Evolutionary conservation across 2,329 filamentous ascomycete genomes (phyloP), one percentile per base, ranked within the genome.

Genomic region (Pseudocercospora pini-densiflorae): DNA sequence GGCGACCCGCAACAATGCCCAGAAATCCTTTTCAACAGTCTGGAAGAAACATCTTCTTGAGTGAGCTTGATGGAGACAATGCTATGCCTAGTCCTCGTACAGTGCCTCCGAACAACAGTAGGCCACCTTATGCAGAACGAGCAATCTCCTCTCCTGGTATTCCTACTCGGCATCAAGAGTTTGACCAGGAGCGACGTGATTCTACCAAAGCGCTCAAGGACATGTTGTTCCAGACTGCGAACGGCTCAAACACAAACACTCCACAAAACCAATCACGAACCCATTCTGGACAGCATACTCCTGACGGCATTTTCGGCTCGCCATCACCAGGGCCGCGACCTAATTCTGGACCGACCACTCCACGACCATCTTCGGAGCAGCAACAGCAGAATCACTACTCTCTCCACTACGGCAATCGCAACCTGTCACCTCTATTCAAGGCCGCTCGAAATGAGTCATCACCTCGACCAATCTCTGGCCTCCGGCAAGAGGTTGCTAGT

Each of bases 31-130:
- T 72, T 54, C 69, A 67, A 53, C 68, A 71, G 23, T 58, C 82
- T 2, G 78, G 84, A 31, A 83, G 84, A 60, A 86, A 85, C 24
- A 85, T 92, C 31, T 91, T 93, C 66, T 78, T 88, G 7, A 85
- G 89, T 68, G 92, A 96, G 75, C 81, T 93, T 54, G 88, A 92
- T 69, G 85, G 86, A 24, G 85, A 83, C 19, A 65, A 61, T 40
- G 66, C 65, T 33, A 67, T 70, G 68, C 69, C 66, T 40, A 74
- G 70, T 55, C 73, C 71, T 24, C 68, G 65, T 31, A 74, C 71
- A 10, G 57, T 71, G 33, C 68, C 69, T 40, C 61, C 57, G 6
- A 68, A 62, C 69, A 27, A 49, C 68, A 71, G 53, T 68, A 75
- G 55, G 65, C 76, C 55, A 63, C 61, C 36, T 64, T 68, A 58